Percentiles rank a stretch among this genome's conserved stretches.
These are phyloP conservation scores for Pistacia vera DNA, from an alignment of 345 rosid species.

Conservation along the genomic window DNA sequence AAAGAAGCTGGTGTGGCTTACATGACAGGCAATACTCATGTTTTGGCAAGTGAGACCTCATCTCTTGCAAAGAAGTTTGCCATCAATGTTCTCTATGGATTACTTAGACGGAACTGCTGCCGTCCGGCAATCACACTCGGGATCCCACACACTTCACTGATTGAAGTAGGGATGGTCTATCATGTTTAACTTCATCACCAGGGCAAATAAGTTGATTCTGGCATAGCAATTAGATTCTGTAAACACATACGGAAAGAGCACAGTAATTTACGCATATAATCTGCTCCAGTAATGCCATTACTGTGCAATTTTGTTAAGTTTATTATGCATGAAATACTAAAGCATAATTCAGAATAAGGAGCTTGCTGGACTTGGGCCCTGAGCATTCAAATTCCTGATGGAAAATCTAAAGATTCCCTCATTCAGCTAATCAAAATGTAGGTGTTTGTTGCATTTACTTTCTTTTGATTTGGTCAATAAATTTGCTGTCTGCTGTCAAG, in stretches of 20 bases:
- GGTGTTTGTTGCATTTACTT: neutral
- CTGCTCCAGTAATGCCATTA: neutral
- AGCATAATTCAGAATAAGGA: neutral
- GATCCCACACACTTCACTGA: constrained; percentile 31
- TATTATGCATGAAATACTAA: neutral
- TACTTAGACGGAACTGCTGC: constrained; percentile 38
- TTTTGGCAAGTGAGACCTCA: constrained; percentile 30
- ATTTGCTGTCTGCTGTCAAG: too few relatives aligned
- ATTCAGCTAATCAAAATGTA: neutral
- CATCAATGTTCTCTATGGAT: constrained; percentile 37
- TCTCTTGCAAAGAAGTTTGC: constrained; percentile 34
- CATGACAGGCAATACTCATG: constrained; percentile 35
- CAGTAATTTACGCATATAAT: neutral
- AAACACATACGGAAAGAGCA: too few relatives aligned
- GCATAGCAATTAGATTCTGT: too few relatives aligned
- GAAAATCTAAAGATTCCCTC: neutral
- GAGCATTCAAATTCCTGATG: too few relatives aligned
- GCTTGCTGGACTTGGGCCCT: too few relatives aligned
- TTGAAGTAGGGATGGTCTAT: constrained; percentile 46
- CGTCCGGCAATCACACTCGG: constrained; percentile 30
- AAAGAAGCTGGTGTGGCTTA: constrained; percentile 44
- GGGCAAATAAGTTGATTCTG: neutral
- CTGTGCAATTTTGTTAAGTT: neutral
- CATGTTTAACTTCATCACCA: constrained; percentile 19
- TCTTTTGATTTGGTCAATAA: too few relatives aligned